Base-by-base conservation (phyloP, 129 eudicot genomes). In the Chrysanthemum seticuspe region DNA sequence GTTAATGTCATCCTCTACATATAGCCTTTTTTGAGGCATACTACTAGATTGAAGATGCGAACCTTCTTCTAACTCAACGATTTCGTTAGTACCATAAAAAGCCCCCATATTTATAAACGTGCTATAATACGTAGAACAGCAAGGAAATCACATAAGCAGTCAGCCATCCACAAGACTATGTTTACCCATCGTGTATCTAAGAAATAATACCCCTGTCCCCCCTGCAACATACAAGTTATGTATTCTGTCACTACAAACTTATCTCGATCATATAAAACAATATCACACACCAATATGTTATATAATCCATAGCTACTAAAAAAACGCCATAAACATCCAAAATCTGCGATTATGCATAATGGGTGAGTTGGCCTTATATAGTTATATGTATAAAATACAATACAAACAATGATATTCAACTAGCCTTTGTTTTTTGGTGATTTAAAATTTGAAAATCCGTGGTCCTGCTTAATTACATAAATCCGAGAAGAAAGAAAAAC, bases 1-100 rank as follows among this genome's bases (percentile, higher is more conserved):
- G 76, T 90, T 90, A 62, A 93, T 89, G 51, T 85, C 96, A 82
- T 92, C 96, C 76, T 89, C 95, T 15, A 89, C 69, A 10, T 82
- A 73, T 63, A 83, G 78, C 69, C 74, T 78, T 53, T 71, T 77
- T 44, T 82, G 67, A 50, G 83, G 72, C 62, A 84, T 76, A 58
- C 70, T 81, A 62, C 68, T 81, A 62, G 71, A 64, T 71, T 78
- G 70, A 68, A 62, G 58, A 23, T 78, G 64, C 11, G 71, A 65
- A 54, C 62, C 81, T 83, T 82, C 92, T 73, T 73, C 65, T 53
- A 78, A 60, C 74, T 93, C 92, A 62, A 75, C 83, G 66, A 93
- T 93, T 78, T 93, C 98, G 14, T 77, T 61, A 34, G 73, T 71
- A 63, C 85, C 78, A 50, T 58, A 34, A 71, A 73, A 45, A 14